Percentiles rank a stretch among this genome's conserved stretches.
phyloP scores from a whole-genome alignment of 768 basidiomycete species.

The Chalciporus sphaerocephalus region DNA sequence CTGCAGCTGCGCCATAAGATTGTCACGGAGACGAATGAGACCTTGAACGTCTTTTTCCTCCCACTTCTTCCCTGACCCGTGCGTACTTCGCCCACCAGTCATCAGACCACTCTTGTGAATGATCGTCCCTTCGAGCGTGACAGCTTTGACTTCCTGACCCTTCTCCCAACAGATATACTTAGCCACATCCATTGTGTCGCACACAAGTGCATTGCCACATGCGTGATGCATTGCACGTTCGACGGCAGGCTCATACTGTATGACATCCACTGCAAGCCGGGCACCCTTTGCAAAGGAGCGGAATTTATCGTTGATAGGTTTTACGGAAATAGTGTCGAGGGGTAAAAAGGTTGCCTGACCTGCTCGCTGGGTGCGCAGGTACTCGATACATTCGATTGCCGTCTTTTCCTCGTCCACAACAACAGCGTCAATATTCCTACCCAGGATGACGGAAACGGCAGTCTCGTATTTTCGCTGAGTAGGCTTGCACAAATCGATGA shows the following conservation, averaged over 20 bases:
- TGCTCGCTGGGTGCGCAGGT: constrained; percentile 90
- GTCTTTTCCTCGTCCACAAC: constrained; percentile 97
- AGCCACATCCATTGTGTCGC: constrained; percentile 93
- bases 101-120: constrained; percentile 98
- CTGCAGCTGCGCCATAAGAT: constrained; percentile 65
- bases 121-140: constrained; percentile 93
- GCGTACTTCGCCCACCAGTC: constrained; percentile 86
- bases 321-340: constrained; percentile 94
- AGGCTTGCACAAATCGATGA: constrained; percentile 93
- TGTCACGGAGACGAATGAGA: constrained; percentile 66
- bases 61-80: constrained; percentile 79
- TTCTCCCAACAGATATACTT: constrained; percentile 89
- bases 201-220: constrained; percentile 91
- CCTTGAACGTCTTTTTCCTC: constrained; percentile 92
- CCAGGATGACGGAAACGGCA: constrained; percentile 87
- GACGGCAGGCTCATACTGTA: constrained; percentile 75
- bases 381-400: constrained; percentile 98
- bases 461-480: constrained; percentile 88
- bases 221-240: constrained; percentile 96
- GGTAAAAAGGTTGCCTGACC: constrained; percentile 98
- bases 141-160: constrained; percentile 95
- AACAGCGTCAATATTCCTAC: constrained; percentile 91
- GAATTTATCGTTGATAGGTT: constrained; percentile 91
- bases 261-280: constrained; percentile 80
- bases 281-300: constrained; percentile 88